Evolutionary conservation across 129 eudicot genomes (phyloP).

Genomic region (Logfia minima): DNA sequence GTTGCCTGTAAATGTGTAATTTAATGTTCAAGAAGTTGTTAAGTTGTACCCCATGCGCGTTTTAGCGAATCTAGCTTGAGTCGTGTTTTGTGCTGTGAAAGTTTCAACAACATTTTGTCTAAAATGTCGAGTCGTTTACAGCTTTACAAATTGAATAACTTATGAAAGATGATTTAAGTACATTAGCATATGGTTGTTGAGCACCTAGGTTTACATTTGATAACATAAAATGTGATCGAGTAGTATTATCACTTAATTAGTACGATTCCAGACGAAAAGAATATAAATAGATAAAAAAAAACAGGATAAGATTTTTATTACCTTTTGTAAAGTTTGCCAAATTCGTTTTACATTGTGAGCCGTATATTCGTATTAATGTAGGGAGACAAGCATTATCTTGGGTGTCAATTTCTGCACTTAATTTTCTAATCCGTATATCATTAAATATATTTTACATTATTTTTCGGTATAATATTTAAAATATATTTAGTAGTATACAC

Average conservation of each 20-base stretch:
- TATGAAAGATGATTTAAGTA: too few species aligned
- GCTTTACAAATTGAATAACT: too few species aligned
- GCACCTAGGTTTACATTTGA: too few species aligned
- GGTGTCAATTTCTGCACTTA: too few species aligned
- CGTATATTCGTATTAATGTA: background rate
- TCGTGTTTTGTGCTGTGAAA: too few species aligned
- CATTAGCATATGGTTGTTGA: too few species aligned
- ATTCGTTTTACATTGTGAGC: background rate
- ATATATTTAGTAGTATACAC: too few species aligned
- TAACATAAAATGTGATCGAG: background rate
- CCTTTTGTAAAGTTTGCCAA: background rate
- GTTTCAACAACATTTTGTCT: too few species aligned
- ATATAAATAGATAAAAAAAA: background rate
- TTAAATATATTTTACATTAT: too few species aligned
- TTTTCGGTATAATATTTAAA: too few species aligned
- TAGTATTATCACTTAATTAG: background rate
- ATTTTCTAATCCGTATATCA: background rate
- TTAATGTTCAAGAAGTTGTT: background rate
- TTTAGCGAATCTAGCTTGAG: background rate
- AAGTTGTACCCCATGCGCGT: background rate
- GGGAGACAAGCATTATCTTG: background rate
- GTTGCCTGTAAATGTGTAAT: background rate
- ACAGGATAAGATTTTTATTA: background rate
- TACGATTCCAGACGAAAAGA: background rate
- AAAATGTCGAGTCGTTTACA: too few species aligned